Conservation (phyloP, 2,329 filamentous ascomycete genomes). For the Aspergillus pseudotamarii region DNA sequence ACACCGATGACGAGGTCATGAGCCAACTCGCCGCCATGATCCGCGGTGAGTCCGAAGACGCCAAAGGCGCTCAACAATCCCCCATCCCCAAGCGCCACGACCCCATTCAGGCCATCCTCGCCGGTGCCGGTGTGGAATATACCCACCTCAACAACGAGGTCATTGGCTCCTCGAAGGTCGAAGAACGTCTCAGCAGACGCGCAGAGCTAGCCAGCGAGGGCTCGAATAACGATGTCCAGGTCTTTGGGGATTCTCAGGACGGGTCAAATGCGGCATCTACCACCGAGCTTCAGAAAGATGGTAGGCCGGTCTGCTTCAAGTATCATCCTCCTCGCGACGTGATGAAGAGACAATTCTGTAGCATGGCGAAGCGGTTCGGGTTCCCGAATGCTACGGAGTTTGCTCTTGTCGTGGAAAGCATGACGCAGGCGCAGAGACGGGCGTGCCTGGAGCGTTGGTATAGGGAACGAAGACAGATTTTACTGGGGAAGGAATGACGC, state of each 20-base stretch:
- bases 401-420: slow-evolving; percentile 84
- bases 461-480: slow-evolving; percentile 60
- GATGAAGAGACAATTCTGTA: slow-evolving; percentile 81
- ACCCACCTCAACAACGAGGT: slow-evolving; percentile 97
- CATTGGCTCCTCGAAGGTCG: slow-evolving; percentile 87
- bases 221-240: slow-evolving; percentile 32
- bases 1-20: slow-evolving; percentile 68
- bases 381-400: slow-evolving; percentile 79
- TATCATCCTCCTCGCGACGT: slow-evolving; percentile 78
- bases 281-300: slow-evolving; percentile 29
- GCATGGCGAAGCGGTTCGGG: slow-evolving; percentile 79
- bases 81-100: slow-evolving; percentile 59
- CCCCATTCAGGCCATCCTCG: slow-evolving; percentile 84
- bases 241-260: slow-evolving; percentile 33
- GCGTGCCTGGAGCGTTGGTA: slow-evolving; percentile 84
- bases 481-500: slow-evolving; percentile 16
- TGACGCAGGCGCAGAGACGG: slow-evolving; percentile 81
- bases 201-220: slow-evolving; percentile 58
- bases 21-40: slow-evolving; percentile 70
- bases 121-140: slow-evolving; percentile 86
- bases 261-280: slow-evolving; percentile 12
- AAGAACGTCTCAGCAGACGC: slow-evolving; percentile 76
- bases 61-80: slow-evolving; percentile 24
- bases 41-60: slow-evolving; percentile 43
- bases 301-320: slow-evolving; percentile 54